Conservation (phyloP, 805 yeast genomes). For the baker's yeast (Saccharomyces cerevisiae) region DNA sequence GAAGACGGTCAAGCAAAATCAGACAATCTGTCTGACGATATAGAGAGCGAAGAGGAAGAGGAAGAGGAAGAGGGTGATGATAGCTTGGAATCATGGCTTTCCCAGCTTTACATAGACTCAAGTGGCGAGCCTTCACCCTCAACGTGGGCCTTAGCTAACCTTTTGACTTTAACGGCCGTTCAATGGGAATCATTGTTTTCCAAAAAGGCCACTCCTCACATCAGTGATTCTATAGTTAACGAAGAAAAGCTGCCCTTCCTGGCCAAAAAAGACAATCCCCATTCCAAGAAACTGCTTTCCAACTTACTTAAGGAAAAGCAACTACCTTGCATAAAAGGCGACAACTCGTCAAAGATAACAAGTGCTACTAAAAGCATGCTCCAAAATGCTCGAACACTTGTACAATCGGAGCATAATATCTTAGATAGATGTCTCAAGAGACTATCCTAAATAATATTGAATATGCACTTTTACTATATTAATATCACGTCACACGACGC, state of each 20-base stretch:
- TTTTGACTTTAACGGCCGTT: constrained; percentile 27
- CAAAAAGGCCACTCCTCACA: not conserved
- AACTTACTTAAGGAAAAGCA: not conserved
- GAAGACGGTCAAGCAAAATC: constrained; percentile 7
- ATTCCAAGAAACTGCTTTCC: not conserved
- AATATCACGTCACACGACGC: not conserved
- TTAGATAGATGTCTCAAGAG: not conserved
- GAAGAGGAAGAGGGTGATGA: constrained; percentile 13
- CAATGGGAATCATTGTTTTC: constrained; percentile 15
- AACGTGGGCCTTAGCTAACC: constrained; percentile 36
- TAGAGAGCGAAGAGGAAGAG: constrained; percentile 11
- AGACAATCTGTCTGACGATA: constrained; percentile 1
- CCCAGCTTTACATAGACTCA: constrained; percentile 33
- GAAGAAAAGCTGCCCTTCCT: constrained; percentile 1
- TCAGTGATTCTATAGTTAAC: not conserved
- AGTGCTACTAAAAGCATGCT: constrained; percentile 19
- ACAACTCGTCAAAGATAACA: constrained; percentile 11
- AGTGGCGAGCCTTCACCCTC: constrained; percentile 40
- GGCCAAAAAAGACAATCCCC: not conserved
- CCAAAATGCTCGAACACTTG: constrained; percentile 17
- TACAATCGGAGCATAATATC: not conserved
- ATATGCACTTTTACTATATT: not conserved
- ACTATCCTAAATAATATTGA: not conserved
- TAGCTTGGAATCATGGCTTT: constrained; percentile 35
- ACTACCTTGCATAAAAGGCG: not conserved